Evolutionary conservation across 352 stramenopile species (phyloP), one percentile per base, ranked within the genome.

Genomic region (Detonula confervacea): DNA sequence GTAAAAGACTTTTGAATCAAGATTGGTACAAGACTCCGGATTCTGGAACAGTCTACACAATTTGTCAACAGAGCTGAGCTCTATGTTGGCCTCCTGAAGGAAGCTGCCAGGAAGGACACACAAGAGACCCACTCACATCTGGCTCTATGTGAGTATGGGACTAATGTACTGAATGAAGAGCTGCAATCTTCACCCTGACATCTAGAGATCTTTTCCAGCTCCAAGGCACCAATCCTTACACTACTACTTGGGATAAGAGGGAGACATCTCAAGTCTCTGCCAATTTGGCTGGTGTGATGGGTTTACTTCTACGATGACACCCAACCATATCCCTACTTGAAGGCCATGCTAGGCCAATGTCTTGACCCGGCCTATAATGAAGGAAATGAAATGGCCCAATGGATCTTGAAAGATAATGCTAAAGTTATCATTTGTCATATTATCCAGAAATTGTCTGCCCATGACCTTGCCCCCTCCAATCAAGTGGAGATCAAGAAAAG

Each of bases 121-220:
- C 6, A n/a, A 2, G 39, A 4, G 9, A n/a, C 8, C n/a, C 39
- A 18, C 16, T 49, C 39, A 49, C 16, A 4, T 49, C 12, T 69
- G 8, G 12, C 37, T n/a, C n/a, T n/a, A n/a, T n/a, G n/a, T n/a
- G n/a, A 2, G n/a, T 81, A 35, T 85, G 77, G 77, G 73, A 77
- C 44, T 81, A 82, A 49, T 86, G 77, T 56, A 44, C 51, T 30
- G 77, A 86, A 18, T 20, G 66, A 2, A 27, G 61, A 49, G 39
- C 39, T 18, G 16, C 16, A 1, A 49, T 49, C 3, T 49, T 49
- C 11, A 18, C 2, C 4, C 39, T 49, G 5, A 49, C 39, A 49
- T 4, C 39, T 49, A 20, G 39, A 4, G 39, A 49, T 49, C 11
- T 49, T 18, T 49, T 49, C 39, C 39, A 49, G 16, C 39, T 49